phyloP scores from a whole-genome alignment of 495 filamentous ascomycete species.

The Glarea lozoyensis region DNA sequence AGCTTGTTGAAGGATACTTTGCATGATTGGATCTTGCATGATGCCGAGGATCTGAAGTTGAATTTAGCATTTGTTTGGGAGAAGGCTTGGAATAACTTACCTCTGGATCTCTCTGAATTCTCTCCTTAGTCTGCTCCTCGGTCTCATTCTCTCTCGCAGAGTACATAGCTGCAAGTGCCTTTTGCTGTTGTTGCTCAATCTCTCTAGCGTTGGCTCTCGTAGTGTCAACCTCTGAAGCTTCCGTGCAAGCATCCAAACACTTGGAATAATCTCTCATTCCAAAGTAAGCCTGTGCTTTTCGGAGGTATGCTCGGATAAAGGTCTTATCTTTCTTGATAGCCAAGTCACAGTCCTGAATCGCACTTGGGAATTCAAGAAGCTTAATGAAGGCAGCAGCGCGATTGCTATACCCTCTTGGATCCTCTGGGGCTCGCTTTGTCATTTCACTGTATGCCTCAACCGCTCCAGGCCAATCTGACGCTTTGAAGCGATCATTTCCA shows the following conservation, averaged over 20 bases:
- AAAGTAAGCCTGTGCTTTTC: conserved; percentile 87
- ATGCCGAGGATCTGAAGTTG: conserved; percentile 68
- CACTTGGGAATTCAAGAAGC: conserved; percentile 87
- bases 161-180: conserved; percentile 88
- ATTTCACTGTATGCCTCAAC: conserved; percentile 95
- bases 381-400: conserved; percentile 95
- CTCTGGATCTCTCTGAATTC: conserved; percentile 87
- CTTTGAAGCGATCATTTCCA: conserved; percentile 94
- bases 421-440: conserved; percentile 88
- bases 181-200: conserved; percentile 90
- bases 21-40: conserved; percentile 93
- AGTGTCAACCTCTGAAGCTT: conserved; percentile 68
- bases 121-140: conserved; percentile 89
- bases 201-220: conserved; percentile 66
- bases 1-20: conserved; percentile 91
- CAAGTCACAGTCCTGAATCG: conserved; percentile 84
- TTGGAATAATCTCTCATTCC: conserved; percentile 97
- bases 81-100: conserved; percentile 37
- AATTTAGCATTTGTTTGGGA: not conserved
- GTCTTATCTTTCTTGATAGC: conserved; percentile 85
- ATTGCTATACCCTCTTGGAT: conserved; percentile 94
- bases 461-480: conserved; percentile 89
- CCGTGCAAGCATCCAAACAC: conserved; percentile 80
- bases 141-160: conserved; percentile 85
- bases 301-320: conserved; percentile 91